Evolutionary conservation across 2,329 filamentous ascomycete species (phyloP).

Genomic region (Talaromyces pinophilus): DNA sequence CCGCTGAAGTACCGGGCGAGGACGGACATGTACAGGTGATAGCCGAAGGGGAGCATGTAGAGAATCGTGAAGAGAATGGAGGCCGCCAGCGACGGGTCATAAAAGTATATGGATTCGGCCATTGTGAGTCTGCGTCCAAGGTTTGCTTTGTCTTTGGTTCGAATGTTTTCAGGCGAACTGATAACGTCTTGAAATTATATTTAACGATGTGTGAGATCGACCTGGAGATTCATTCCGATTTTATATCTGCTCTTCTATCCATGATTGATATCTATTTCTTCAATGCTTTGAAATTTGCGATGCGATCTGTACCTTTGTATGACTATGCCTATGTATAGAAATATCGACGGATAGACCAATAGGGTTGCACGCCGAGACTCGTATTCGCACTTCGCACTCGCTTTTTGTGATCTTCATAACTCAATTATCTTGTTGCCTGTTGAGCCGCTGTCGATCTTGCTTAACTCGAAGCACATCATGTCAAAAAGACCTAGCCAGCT

Average conservation of each 20-base stretch:
- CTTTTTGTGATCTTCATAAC: neutral
- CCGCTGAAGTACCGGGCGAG: slow-evolving; percentile 28
- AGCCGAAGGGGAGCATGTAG: slow-evolving; percentile 43
- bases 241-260: neutral
- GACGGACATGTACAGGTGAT: slow-evolving; percentile 30
- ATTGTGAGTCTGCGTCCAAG: neutral
- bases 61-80: slow-evolving; percentile 47
- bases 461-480: neutral
- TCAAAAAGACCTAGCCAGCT: too few species aligned
- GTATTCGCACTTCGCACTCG: neutral
- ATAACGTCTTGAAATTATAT: neutral
- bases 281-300: neutral
- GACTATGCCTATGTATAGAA: neutral
- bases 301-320: neutral
- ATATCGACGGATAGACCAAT: neutral
- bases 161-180: neutral
- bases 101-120: slow-evolving; percentile 43
- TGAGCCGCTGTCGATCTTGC: neutral
- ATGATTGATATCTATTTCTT: neutral
- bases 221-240: neutral
- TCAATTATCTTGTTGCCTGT: neutral
- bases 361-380: neutral
- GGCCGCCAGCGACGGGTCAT: slow-evolving; percentile 47
- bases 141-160: neutral
- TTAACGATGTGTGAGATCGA: neutral